Evolutionary conservation across 352 stramenopile species (phyloP), one percentile per base, ranked within the genome.

Genomic region (Phytophthora pisi): DNA sequence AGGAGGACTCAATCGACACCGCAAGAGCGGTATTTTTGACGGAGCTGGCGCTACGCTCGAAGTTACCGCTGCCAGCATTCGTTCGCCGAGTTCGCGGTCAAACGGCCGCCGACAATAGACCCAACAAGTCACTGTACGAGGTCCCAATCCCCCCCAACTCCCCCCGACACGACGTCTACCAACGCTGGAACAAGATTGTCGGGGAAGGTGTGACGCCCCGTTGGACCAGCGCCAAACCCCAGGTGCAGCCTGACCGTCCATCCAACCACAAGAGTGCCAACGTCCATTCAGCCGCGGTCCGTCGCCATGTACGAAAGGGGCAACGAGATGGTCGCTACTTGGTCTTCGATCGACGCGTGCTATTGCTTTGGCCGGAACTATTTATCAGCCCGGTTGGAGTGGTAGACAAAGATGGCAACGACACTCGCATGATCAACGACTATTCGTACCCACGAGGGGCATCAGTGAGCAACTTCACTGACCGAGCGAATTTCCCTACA

Each of bases 381-480:
- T 64, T 73, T 9, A 38, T 68, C 2, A 73, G 58, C 24, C 57
- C 59, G 11, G 16, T 72, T n/a, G 59, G 53, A 0, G 28, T 54
- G 0, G 30, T 68, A 0, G 59, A 51, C 0, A 68, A 73, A 18
- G 20, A 6, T 13, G 20, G 1, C 6, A 5, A 18, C 5, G 47
- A 61, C 31, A 61, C 42, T 2, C 58, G 65, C 2, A 26, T 68
- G 4, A 64, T 65, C 7, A 68, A 73, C 23, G 59, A 61, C 3
- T 73, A 68, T 6, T 64, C 53, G 0, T 67, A 51, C 26, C 64
- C 58, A 15, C 9, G 23, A 3, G 60, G 54, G 5, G 10, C 10
- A 0, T 52, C 65, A 0, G 65, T 73, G 13, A 73, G 68, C 65
- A 40, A 68, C 4, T 64, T 73, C 53, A 73, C 58, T 5, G 28